phyloP scores from a whole-genome alignment of 83 land plant genomes.

The Diphasiastrum complanatum region DNA sequence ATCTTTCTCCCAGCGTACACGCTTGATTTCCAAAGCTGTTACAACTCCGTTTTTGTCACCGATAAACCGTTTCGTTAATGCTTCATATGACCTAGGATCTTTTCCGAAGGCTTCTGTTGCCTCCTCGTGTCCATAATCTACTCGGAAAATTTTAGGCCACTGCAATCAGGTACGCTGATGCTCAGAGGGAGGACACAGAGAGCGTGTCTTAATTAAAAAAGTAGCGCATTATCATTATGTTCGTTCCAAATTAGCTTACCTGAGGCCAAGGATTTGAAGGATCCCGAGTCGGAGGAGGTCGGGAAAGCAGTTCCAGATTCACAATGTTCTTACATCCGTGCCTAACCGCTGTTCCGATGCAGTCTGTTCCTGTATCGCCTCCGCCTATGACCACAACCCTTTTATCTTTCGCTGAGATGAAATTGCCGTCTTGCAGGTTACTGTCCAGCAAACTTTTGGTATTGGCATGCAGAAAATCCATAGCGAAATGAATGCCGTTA shows the following conservation, averaged over 20 bases:
- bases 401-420: slow-evolving; percentile 93
- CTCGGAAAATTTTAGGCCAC: slow-evolving; percentile 95
- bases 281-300: slow-evolving; percentile 80
- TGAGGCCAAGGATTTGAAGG: slow-evolving; percentile 99
- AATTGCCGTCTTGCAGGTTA: slow-evolving; percentile 71
- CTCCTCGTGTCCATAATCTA: slow-evolving; percentile 97
- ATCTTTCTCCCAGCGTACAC: slow-evolving; percentile 84
- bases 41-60: slow-evolving; percentile 70
- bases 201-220: too few species aligned
- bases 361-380: slow-evolving; percentile 98
- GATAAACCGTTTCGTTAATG: slow-evolving; percentile 75
- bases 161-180: slow-evolving; percentile 34
- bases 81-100: slow-evolving; percentile 85
- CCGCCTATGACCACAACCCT: slow-evolving; percentile 96
- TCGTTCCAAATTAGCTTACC: too few species aligned
- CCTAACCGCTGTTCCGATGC: slow-evolving; percentile 86
- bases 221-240: too few species aligned
- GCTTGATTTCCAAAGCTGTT: slow-evolving; percentile 72
- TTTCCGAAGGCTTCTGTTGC: slow-evolving; percentile 79
- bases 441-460: slow-evolving; percentile 96
- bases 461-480: slow-evolving; percentile 96
- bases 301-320: slow-evolving; percentile 84
- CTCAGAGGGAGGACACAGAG: background rate
- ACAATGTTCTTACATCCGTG: slow-evolving; percentile 75
- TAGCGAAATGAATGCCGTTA: slow-evolving; percentile 87